These are phyloP conservation scores for Arthrobotrys entomopaga DNA, from an alignment of 2,329 filamentous ascomycete genomes.

Conservation along the genomic window DNA sequence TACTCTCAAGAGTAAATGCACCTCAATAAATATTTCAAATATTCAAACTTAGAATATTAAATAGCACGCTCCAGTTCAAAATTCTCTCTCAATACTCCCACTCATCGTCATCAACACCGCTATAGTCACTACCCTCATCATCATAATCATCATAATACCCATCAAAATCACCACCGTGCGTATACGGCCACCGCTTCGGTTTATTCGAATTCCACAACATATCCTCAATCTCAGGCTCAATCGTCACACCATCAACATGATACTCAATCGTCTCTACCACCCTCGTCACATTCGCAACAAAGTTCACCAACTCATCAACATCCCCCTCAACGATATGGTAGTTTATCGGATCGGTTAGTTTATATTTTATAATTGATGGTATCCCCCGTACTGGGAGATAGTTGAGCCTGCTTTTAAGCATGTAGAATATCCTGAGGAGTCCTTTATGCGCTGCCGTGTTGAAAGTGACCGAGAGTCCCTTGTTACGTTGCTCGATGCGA, in stretches of 20 bases:
- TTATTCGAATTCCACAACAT: constrained; percentile 9
- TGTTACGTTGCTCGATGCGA: neutral
- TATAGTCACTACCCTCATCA: neutral
- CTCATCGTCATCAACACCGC: neutral
- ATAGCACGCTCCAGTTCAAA: neutral
- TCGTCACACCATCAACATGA: constrained; percentile 7
- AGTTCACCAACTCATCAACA: neutral
- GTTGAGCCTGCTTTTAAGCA: neutral
- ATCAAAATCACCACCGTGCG: neutral
- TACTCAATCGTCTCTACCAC: constrained; percentile 18
- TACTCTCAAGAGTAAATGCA: no score
- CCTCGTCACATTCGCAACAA: neutral
- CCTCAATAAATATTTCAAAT: no score
- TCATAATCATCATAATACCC: neutral
- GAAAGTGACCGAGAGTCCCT: neutral
- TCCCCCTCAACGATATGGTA: neutral
- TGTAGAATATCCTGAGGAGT: constrained; percentile 6
- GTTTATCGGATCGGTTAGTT: neutral
- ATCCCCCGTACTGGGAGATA: neutral
- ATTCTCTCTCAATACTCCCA: neutral
- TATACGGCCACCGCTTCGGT: constrained; percentile 6
- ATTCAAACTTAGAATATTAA: no score
- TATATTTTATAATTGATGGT: neutral
- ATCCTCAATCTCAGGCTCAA: constrained; percentile 8
- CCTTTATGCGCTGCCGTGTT: constrained; percentile 1